Conservation (phyloP, 31 red algal genomes). For the Bonnemaisonia californica region DNA sequence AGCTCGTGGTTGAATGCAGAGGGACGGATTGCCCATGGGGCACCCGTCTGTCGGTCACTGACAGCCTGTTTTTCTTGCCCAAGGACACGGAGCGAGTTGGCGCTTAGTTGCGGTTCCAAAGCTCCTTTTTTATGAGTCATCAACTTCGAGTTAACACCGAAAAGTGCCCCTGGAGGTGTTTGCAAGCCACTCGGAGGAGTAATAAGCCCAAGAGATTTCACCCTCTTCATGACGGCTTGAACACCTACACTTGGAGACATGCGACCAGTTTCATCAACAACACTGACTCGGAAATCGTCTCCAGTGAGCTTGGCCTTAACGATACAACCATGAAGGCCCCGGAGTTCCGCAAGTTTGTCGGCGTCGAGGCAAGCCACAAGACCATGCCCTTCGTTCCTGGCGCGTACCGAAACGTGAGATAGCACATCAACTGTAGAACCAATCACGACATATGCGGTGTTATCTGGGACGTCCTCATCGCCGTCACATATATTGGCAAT, state of each 20-base stretch:
- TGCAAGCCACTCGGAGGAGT: slow-evolving; percentile 79
- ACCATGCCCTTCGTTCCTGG: slow-evolving; percentile 88
- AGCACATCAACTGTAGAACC: slow-evolving; percentile 92
- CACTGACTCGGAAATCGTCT: slow-evolving; percentile 65
- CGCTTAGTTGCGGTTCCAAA: slow-evolving; percentile 52
- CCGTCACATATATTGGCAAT: slow-evolving; percentile 83
- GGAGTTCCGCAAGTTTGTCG: slow-evolving; percentile 66
- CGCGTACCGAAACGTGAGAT: slow-evolving; percentile 87
- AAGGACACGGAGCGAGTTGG: slow-evolving; percentile 49
- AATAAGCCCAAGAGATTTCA: slow-evolving; percentile 67
- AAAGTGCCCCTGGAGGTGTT: slow-evolving; percentile 58
- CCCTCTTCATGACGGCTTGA: slow-evolving; percentile 71
- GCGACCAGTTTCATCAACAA: slow-evolving; percentile 74
- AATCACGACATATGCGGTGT: slow-evolving; percentile 77
- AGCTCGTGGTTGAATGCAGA: slow-evolving; percentile 73
- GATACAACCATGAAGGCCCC: slow-evolving; percentile 73
- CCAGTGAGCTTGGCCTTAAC: slow-evolving; percentile 72
- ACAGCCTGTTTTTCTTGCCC: slow-evolving; percentile 62
- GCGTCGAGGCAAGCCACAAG: slow-evolving; percentile 82
- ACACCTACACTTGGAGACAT: slow-evolving; percentile 79
- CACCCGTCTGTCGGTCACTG: slow-evolving; percentile 53
- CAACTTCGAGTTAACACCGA: slow-evolving; percentile 17
- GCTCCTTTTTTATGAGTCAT: slow-evolving; percentile 23
- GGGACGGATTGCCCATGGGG: slow-evolving; percentile 87
- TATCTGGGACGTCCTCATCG: slow-evolving; percentile 91